Evolutionary conservation across 106 monocot species (phyloP).

Genomic region (Dendrobium officinale): DNA sequence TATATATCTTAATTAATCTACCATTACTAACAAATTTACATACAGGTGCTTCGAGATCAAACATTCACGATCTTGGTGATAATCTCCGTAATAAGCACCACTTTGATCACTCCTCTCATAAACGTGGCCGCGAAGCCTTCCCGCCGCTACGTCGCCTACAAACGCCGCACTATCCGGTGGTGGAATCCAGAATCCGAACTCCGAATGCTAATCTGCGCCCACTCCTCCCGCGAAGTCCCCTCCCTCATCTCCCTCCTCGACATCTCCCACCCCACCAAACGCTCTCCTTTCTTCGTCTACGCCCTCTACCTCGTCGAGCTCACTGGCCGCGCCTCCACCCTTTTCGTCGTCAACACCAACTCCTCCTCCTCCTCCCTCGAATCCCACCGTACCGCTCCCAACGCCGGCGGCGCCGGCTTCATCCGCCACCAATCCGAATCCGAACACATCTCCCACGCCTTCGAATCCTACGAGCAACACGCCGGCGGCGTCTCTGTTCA

Average conservation of each 20-base stretch:
- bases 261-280: conserved; percentile 28
- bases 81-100: conserved; percentile 15
- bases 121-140: conserved; percentile 2
- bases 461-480: conserved; percentile 30
- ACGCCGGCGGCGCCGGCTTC: not conserved
- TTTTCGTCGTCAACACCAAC: conserved; percentile 18
- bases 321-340: conserved; percentile 28
- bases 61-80: conserved; percentile 18
- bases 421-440: conserved; percentile 11
- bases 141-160: conserved; percentile 20
- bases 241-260: conserved; percentile 29
- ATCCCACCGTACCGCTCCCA: not conserved
- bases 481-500: conserved; percentile 22
- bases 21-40: not conserved
- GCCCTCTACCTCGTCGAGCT: conserved; percentile 38
- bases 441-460: conserved; percentile 18
- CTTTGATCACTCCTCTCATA: conserved; percentile 14
- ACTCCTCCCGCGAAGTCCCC: conserved; percentile 23
- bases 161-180: conserved; percentile 24
- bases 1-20: too few species aligned
- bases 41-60: conserved; percentile 16
- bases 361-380: not conserved
- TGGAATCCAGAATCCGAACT: conserved; percentile 25
- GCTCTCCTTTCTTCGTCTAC: conserved; percentile 32
- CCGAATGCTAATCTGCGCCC: conserved; percentile 22